Evolutionary conservation across 108 stramenopile species (phyloP).

Genomic region (Fistulifera solaris): DNA sequence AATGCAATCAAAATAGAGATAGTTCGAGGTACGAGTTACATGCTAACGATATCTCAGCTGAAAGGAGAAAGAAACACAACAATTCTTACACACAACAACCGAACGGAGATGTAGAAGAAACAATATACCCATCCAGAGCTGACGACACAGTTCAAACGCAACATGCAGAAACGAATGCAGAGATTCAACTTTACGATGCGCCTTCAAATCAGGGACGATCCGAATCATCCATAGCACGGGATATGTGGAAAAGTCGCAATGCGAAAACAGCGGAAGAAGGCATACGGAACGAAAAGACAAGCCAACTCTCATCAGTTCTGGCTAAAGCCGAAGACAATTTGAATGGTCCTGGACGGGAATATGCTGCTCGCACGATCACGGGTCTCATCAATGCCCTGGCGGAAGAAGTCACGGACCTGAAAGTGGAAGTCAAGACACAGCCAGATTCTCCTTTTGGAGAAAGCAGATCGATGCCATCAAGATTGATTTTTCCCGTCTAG

Average conservation of each 20-base stretch:
- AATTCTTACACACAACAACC: no score
- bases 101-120: no score
- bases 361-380: conserved; percentile 58
- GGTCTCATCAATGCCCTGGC: conserved; percentile 73
- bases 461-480: conserved; percentile 67
- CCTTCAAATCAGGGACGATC: neutral
- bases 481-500: conserved; percentile 69
- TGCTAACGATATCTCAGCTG: no score
- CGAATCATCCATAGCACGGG: conserved; percentile 29
- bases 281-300: conserved; percentile 33
- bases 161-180: no score
- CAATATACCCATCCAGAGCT: no score
- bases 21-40: no score
- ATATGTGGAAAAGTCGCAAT: conserved; percentile 42
- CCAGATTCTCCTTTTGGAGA: conserved; percentile 51
- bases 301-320: conserved; percentile 8
- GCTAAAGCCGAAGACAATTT: conserved; percentile 8
- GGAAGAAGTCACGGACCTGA: conserved; percentile 58
- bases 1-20: no score
- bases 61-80: no score
- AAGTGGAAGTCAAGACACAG: conserved; percentile 42
- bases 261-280: conserved; percentile 58
- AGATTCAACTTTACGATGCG: neutral
- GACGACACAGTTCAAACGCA: no score
- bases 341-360: conserved; percentile 23